These are phyloP conservation scores for Austroboletus eburneus DNA, from an alignment of 768 basidiomycete genomes.

Conservation along the genomic window DNA sequence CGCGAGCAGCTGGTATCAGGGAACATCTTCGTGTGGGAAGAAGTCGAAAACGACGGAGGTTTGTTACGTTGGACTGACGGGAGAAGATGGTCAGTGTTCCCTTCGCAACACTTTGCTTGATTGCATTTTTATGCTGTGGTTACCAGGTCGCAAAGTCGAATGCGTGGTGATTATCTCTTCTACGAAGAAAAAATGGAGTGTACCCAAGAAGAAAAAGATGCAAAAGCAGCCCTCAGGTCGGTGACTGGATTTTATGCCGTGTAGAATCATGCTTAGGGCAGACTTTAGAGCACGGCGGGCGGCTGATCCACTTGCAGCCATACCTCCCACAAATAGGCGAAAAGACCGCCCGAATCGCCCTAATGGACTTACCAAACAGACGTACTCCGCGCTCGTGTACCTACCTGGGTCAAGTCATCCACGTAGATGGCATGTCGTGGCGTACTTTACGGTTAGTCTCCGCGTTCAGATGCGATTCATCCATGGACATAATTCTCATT, in stretches of 20 bases:
- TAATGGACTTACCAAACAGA: constrained; percentile 82
- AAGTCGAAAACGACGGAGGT: constrained; percentile 70
- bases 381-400: constrained; percentile 73
- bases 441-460: constrained; percentile 67
- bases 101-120: not conserved
- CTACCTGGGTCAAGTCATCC: constrained; percentile 53
- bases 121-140: constrained; percentile 2
- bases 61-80: constrained; percentile 78
- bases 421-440: constrained; percentile 81
- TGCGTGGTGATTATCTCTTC: constrained; percentile 79
- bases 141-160: constrained; percentile 76
- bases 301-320: constrained; percentile 54
- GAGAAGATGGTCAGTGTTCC: constrained; percentile 55
- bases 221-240: constrained; percentile 74
- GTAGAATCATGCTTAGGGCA: constrained; percentile 6
- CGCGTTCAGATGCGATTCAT: not conserved
- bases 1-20: constrained; percentile 67
- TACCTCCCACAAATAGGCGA: constrained; percentile 59
- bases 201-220: constrained; percentile 73
- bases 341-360: constrained; percentile 77
- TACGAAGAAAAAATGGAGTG: constrained; percentile 83
- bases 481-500: constrained; percentile 5
- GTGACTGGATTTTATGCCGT: not conserved
- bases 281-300: constrained; percentile 49
- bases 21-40: constrained; percentile 84